Conservation (phyloP, 441 rosid genomes). For the Adansonia gregorii region DNA sequence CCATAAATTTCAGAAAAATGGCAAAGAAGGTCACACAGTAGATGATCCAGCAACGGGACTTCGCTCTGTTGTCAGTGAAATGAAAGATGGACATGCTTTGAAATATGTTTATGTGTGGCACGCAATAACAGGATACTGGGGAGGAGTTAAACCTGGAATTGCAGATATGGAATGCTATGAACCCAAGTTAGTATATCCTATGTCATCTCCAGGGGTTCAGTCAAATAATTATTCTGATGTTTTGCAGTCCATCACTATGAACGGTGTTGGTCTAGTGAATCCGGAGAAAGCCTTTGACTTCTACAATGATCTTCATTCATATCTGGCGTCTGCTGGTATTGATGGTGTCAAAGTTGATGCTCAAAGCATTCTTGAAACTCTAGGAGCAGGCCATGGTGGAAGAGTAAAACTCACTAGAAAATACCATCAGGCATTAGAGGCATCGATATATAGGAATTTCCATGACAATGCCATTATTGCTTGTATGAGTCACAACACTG, state of each 20-base stretch:
- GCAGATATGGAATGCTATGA: slow-evolving; percentile 60
- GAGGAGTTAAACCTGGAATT: slow-evolving; percentile 55
- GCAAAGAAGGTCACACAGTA: slow-evolving; percentile 49
- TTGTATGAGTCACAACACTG: slow-evolving; percentile 74
- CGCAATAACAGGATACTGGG: slow-evolving; percentile 77
- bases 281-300: slow-evolving; percentile 59
- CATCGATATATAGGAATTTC: slow-evolving; percentile 62
- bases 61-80: slow-evolving; percentile 40
- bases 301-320: slow-evolving; percentile 62
- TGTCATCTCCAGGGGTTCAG: slow-evolving; percentile 56
- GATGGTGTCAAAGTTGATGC: slow-evolving; percentile 74
- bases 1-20: slow-evolving; percentile 65
- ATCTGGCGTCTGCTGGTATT: slow-evolving; percentile 65
- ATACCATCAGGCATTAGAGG: slow-evolving; percentile 69
- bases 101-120: slow-evolving; percentile 73
- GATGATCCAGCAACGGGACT: slow-evolving; percentile 60
- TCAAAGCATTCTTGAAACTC: slow-evolving; percentile 71
- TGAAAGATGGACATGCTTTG: slow-evolving; percentile 47
- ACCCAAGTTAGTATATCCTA: slow-evolving; percentile 50
- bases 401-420: slow-evolving; percentile 66
- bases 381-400: slow-evolving; percentile 72
- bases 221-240: slow-evolving; percentile 44
- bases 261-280: slow-evolving; percentile 65
- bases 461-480: slow-evolving; percentile 56
- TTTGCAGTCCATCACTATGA: slow-evolving; percentile 42